phyloP scores from a whole-genome alignment of 371 early-diverging fungal genomes.

The Furculomyces boomerangus region DNA sequence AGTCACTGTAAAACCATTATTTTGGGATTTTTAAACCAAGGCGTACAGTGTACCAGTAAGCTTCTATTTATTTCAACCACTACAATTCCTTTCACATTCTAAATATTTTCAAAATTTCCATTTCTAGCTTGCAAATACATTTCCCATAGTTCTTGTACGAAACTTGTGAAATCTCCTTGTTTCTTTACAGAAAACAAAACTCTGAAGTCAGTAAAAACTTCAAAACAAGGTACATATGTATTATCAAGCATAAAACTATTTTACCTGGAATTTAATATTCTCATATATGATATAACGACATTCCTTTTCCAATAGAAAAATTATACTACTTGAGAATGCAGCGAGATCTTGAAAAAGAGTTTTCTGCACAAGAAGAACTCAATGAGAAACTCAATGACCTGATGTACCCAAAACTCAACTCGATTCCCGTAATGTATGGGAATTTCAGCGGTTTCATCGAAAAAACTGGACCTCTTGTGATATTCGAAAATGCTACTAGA shows the following conservation, averaged over 20 bases:
- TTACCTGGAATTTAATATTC: neutral
- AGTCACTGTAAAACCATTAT: neutral
- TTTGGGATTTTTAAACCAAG: neutral
- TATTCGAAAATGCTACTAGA: neutral
- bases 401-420: neutral
- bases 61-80: neutral
- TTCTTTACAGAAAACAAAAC: neutral
- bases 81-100: neutral
- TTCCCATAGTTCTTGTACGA: neutral
- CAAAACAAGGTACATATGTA: neutral
- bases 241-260: neutral
- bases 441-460: conserved; percentile 2
- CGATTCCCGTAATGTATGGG: neutral
- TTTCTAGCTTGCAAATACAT: neutral
- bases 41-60: neutral
- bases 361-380: neutral
- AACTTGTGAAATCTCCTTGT: neutral
- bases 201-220: neutral
- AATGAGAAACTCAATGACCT: neutral
- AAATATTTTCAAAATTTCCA: neutral
- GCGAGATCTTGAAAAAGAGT: neutral
- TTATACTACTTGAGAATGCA: neutral
- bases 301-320: neutral
- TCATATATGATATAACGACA: neutral
- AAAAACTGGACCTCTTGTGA: neutral